A percentile compares a stretch with the other conserved stretches of the same genome.
Evolutionary conservation across 371 early-diverging fungal genomes (phyloP).

Genomic region (Fennellomyces sp.): DNA sequence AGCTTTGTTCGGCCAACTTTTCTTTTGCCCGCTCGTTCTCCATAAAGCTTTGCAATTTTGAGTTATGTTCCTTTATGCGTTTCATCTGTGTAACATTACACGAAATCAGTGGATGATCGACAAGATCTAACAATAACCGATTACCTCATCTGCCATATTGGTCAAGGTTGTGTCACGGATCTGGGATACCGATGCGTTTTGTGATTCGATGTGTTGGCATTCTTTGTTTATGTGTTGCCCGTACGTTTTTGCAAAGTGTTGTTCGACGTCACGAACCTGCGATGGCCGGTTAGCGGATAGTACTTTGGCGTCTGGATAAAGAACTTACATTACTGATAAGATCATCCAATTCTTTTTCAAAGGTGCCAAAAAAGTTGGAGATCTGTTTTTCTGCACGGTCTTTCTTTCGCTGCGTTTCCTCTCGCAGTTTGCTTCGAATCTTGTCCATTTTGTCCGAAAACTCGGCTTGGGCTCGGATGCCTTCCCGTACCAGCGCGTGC

Average conservation of each 20-base stretch:
- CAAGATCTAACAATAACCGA: background rate
- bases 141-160: slow-evolving; percentile 7
- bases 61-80: slow-evolving; percentile 3
- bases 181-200: background rate
- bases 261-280: slow-evolving; percentile 12
- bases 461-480: slow-evolving; percentile 1
- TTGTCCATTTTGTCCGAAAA: slow-evolving; percentile 12
- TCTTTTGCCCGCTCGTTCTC: slow-evolving; percentile 3
- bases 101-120: background rate
- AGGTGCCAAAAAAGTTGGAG: slow-evolving; percentile 9
- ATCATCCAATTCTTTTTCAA: slow-evolving; percentile 5
- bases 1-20: background rate
- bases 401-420: slow-evolving; percentile 3
- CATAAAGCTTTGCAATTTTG: background rate
- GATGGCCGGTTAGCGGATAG: background rate
- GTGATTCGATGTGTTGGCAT: slow-evolving; percentile 6
- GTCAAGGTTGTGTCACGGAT: slow-evolving; percentile 4
- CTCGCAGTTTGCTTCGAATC: slow-evolving; percentile 12
- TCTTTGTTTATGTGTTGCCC: slow-evolving; percentile 14
- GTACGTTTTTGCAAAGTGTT: slow-evolving; percentile 13
- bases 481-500: slow-evolving; percentile 12
- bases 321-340: slow-evolving; percentile 1
- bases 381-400: slow-evolving; percentile 12
- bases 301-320: too few relatives aligned
- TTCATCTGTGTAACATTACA: background rate